Conservation (phyloP, 1,139 yeast species). For the Kazachstania sp. region DNA sequence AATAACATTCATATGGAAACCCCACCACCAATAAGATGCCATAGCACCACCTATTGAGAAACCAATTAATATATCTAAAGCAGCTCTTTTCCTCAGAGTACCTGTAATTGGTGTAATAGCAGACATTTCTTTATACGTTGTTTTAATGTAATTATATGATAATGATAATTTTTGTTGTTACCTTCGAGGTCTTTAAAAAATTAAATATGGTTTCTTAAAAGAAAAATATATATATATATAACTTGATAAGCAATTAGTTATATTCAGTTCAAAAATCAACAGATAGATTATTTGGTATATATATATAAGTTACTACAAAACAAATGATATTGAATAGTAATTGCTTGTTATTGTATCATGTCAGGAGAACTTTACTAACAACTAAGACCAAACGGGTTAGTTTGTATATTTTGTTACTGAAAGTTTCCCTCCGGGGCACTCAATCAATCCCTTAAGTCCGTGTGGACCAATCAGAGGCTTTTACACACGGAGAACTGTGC, state of each 20-base stretch:
- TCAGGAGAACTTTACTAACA: too few relatives aligned
- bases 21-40: slow-evolving; percentile 66
- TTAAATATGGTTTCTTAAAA: too few relatives aligned
- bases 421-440: not conserved
- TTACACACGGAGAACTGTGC: not conserved
- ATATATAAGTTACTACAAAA: too few relatives aligned
- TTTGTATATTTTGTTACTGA: not conserved
- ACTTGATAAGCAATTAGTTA: too few relatives aligned
- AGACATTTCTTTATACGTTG: slow-evolving; percentile 14
- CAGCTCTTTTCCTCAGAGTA: slow-evolving; percentile 69
- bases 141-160: not conserved
- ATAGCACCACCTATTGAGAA: slow-evolving; percentile 43
- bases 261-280: too few relatives aligned
- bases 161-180: not conserved
- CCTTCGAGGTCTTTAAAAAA: too few relatives aligned
- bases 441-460: slow-evolving; percentile 1
- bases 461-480: slow-evolving; percentile 3
- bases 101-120: slow-evolving; percentile 90
- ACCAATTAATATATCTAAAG: slow-evolving; percentile 72
- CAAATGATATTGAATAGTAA: too few relatives aligned
- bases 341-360: too few relatives aligned
- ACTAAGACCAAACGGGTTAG: too few relatives aligned
- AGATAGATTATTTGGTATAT: too few relatives aligned
- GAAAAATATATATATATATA: too few relatives aligned
- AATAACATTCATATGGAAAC: slow-evolving; percentile 63